Evolutionary conservation across 495 filamentous ascomycete species (phyloP).

Genomic region (Penicillium ochrochloron): DNA sequence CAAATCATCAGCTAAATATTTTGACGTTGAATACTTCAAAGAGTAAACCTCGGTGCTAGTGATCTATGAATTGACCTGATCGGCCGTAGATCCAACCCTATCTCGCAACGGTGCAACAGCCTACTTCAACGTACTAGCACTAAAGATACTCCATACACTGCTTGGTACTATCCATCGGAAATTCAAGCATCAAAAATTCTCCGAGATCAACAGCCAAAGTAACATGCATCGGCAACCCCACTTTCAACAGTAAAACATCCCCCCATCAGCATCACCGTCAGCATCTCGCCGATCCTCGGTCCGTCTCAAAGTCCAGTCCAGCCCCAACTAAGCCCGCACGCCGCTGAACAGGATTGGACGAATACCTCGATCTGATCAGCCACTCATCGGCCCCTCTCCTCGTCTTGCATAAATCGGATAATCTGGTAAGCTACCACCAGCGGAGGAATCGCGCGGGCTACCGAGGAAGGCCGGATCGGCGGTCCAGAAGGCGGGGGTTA

Average conservation of each 20-base stretch:
- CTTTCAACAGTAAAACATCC: background rate
- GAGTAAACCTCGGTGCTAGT: background rate
- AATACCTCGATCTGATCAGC: background rate
- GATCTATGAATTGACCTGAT: background rate
- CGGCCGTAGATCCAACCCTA: background rate
- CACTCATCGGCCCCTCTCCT: background rate
- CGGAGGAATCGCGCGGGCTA: slow-evolving; percentile 4
- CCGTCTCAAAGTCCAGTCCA: slow-evolving; percentile 6
- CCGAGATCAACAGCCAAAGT: background rate
- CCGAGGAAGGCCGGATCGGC: slow-evolving; percentile 11
- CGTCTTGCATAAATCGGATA: background rate
- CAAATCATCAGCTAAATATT: no score
- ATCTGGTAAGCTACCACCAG: background rate
- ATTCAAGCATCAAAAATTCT: background rate
- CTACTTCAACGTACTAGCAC: background rate
- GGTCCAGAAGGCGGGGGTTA: slow-evolving; percentile 16
- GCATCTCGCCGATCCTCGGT: background rate
- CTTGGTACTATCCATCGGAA: background rate
- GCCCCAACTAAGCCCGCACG: background rate
- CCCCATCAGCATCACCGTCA: background rate
- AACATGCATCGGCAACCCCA: background rate
- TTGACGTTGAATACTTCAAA: background rate
- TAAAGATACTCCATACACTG: background rate
- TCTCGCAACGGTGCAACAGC: background rate
- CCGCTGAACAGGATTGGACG: background rate